Conservation (phyloP, 495 filamentous ascomycete genomes). For the Choiromyces venosus region DNA sequence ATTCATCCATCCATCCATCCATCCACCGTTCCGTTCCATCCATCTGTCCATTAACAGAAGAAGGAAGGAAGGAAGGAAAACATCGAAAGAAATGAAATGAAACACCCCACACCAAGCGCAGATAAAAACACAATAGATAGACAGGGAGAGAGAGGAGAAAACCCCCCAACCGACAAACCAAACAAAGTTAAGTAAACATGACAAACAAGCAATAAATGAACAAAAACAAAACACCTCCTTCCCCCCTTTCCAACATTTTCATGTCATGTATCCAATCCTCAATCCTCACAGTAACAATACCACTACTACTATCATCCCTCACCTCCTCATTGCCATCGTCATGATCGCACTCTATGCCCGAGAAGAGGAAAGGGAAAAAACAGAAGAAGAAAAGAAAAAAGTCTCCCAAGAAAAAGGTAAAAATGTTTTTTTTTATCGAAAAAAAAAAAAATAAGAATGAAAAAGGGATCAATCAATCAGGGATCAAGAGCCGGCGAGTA, state of each 20-base stretch:
- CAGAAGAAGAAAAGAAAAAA: background rate
- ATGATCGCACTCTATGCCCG: background rate
- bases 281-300: background rate
- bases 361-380: background rate
- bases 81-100: background rate
- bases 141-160: background rate
- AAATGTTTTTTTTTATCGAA: background rate
- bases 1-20: background rate
- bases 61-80: background rate
- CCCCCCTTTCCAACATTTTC: too few species aligned
- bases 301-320: too few species aligned
- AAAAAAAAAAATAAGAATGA: background rate
- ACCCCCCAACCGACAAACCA: background rate
- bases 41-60: background rate
- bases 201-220: too few species aligned
- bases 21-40: background rate
- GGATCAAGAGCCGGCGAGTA: background rate
- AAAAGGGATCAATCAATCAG: background rate
- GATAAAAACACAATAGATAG: background rate
- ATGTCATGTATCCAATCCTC: background rate
- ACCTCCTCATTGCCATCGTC: background rate
- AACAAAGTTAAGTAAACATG: background rate
- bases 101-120: background rate
- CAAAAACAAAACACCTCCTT: background rate
- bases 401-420: background rate